phyloP scores from a whole-genome alignment of 768 basidiomycete genomes.

The Mycena sanguinolenta region DNA sequence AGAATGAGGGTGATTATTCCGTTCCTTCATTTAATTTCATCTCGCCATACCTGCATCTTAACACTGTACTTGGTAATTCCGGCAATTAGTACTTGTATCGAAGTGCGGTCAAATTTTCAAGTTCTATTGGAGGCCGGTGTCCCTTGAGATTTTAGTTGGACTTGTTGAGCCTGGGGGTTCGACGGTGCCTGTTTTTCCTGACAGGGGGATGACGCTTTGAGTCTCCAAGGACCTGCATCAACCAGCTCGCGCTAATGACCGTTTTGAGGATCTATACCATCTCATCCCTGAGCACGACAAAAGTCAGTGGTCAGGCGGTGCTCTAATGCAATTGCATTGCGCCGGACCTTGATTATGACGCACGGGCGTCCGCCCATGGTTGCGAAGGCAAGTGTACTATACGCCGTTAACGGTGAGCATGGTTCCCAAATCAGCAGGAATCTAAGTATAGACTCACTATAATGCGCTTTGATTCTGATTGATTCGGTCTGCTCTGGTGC shows the following conservation, averaged over 20 bases:
- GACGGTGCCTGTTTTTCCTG: too few relatives aligned
- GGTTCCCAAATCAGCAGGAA: background rate
- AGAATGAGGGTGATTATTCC: background rate
- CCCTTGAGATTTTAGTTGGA: too few relatives aligned
- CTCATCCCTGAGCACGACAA: too few relatives aligned
- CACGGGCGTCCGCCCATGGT: too few relatives aligned
- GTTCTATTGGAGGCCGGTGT: too few relatives aligned
- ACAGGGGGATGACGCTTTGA: too few relatives aligned
- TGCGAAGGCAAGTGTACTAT: background rate
- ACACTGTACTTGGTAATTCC: background rate
- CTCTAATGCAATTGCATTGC: background rate
- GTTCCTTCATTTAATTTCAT: background rate
- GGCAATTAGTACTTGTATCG: background rate
- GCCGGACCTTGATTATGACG: background rate
- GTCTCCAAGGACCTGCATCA: too few relatives aligned
- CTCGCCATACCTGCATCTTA: constrained; percentile 2
- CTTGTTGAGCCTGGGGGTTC: too few relatives aligned
- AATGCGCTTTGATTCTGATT: constrained; percentile 9
- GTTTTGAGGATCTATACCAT: too few relatives aligned
- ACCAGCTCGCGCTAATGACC: too few relatives aligned
- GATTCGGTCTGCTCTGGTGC: too few relatives aligned
- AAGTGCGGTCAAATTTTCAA: background rate
- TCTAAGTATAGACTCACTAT: constrained; percentile 15
- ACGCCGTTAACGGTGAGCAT: background rate
- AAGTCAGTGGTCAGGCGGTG: too few relatives aligned